Percentiles rank a stretch among this genome's conserved stretches.
These are phyloP conservation scores for Verticillium zaregamsianum DNA, from an alignment of 2,329 filamentous ascomycete species.

Conservation along the genomic window DNA sequence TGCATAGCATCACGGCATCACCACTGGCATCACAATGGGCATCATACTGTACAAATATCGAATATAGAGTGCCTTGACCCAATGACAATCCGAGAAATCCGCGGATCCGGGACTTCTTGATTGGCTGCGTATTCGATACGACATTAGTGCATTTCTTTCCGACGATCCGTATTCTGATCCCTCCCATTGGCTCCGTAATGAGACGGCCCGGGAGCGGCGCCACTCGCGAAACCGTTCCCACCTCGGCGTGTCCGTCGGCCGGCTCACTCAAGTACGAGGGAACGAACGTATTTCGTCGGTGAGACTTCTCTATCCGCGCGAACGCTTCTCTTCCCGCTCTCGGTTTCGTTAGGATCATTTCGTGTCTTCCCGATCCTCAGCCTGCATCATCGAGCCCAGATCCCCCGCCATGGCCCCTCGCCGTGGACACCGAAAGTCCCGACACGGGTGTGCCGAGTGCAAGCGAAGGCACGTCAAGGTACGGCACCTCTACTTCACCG, in stretches of 20 bases:
- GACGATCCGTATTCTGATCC: neutral
- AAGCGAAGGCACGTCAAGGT: slow-evolving; percentile 1
- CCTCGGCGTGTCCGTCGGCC: neutral
- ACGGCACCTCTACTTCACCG: neutral
- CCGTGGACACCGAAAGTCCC: neutral
- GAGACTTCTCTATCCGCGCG: neutral
- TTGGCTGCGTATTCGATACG: neutral
- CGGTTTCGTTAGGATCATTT: neutral
- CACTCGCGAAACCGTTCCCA: neutral
- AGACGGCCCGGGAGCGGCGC: neutral
- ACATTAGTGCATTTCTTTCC: neutral
- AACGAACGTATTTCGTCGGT: neutral
- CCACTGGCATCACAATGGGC: too few relatives aligned
- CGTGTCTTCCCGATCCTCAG: too few relatives aligned
- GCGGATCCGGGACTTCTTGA: neutral
- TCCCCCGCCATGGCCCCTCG: neutral
- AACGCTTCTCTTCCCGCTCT: neutral
- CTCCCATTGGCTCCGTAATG: neutral
- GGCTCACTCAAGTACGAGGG: neutral
- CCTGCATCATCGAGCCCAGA: neutral
- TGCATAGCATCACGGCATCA: too few relatives aligned
- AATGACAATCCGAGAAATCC: neutral
- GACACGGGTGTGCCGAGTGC: neutral
- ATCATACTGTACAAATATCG: too few relatives aligned
- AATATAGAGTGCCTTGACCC: neutral